These are phyloP conservation scores for Globisporangium cylindrosporum DNA, from an alignment of 352 stramenopile genomes.

Conservation along the genomic window DNA sequence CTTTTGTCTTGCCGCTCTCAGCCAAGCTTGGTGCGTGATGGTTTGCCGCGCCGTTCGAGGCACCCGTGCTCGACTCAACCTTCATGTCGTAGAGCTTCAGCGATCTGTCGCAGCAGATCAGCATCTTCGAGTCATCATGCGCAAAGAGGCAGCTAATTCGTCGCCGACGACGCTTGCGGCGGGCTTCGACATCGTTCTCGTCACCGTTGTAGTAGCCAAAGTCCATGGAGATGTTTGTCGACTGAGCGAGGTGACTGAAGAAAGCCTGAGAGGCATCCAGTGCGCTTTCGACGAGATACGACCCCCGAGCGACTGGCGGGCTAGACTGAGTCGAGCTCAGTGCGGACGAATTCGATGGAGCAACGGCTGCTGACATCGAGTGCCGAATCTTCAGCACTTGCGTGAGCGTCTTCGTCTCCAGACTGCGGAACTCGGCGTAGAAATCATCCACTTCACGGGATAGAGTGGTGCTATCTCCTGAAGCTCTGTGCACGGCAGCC, in stretches of 20 bases:
- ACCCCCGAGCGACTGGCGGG: conserved; percentile 19
- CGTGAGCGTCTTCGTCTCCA: conserved; percentile 62
- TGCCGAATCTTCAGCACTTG: conserved; percentile 80
- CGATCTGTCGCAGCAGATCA: conserved; percentile 55
- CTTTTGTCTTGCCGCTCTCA: conserved; percentile 14
- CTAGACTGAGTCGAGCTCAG: conserved; percentile 24
- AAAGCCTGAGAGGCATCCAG: conserved; percentile 69
- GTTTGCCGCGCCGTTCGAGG: not conserved
- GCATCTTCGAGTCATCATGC: conserved; percentile 58
- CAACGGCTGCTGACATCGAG: conserved; percentile 33
- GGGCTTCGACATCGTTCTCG: conserved; percentile 44
- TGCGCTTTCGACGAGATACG: conserved; percentile 48
- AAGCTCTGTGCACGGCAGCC: conserved; percentile 16
- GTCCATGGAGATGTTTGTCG: conserved; percentile 47
- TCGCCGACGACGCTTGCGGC: conserved; percentile 46
- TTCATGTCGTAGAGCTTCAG: conserved; percentile 72
- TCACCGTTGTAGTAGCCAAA: conserved; percentile 59
- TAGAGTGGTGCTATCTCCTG: conserved; percentile 11
- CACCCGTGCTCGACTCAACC: conserved; percentile 8
- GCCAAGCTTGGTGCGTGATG: conserved; percentile 1
- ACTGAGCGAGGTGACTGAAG: conserved; percentile 64
- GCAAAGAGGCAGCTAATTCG: conserved; percentile 68
- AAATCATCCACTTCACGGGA: conserved; percentile 67
- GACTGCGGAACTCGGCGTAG: conserved; percentile 55
- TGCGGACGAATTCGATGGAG: conserved; percentile 17